Evolutionary conservation across 148 eudicot genomes (phyloP), one percentile per base, ranked within the genome.

Genomic region (Rhododendron simsii): DNA sequence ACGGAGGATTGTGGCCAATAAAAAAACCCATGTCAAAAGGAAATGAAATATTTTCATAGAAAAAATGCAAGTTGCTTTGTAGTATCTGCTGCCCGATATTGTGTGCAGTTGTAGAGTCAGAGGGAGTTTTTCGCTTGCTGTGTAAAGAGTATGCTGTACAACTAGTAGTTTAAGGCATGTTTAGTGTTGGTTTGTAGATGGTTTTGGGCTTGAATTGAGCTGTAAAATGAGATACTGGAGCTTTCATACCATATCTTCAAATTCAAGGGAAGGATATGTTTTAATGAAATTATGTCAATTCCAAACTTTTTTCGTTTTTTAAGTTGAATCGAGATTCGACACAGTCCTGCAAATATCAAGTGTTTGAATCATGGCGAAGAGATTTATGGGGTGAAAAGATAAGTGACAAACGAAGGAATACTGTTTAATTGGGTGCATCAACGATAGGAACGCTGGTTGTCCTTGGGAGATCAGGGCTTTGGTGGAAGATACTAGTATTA

Each of bases 1-100:
- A 84, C 61, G 91, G 80, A 94, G 91, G 85, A 80, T 80, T 80
- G 83, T 30, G 65, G 89, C 84, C 18, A 87, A 87, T 80, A 88
- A 88, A 88, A 88, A 87, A 89, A 86, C 88, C 41, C 73, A 73
- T 51, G 53, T 35, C 33, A 77, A 53, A 47, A 48, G 86, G 71
- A 50, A 71, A 71, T 3, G 61, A 55, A 35, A 48, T 47, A 16
- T 35, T 74, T 35, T 71, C 26, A 3, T 14, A 33, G 35, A 7
- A 45, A 73, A 73, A 41, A 80, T 67, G 39, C 23, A 41, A 39
- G 18, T 65, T 37, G 16, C 13, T 14, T 21, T 9, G 30, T 71
- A 67, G 41, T 47, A 47, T 20, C 47, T 26, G 78, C 85, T 71
- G 79, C 79, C 85, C 61, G 16, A 71, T 0, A 21, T 12, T 0